These are phyloP conservation scores for Sporothrix pallida DNA, from an alignment of 2,329 filamentous ascomycete genomes.

Conservation along the genomic window DNA sequence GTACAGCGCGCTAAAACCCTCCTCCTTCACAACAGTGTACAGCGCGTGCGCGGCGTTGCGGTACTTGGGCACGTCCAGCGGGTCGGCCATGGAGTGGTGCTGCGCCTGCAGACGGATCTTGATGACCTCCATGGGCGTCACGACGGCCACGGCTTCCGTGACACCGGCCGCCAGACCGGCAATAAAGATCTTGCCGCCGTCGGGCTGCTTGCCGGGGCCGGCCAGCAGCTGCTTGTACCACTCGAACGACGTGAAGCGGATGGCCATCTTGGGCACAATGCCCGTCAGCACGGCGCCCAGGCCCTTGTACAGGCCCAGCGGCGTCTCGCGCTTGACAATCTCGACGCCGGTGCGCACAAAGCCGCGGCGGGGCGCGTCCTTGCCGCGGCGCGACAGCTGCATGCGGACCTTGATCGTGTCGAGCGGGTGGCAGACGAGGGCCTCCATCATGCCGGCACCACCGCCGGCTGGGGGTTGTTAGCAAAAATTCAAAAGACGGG, in stretches of 20 bases:
- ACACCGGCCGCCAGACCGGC: slow-evolving; percentile 89
- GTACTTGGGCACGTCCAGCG: slow-evolving; percentile 95
- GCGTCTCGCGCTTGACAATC: slow-evolving; percentile 89
- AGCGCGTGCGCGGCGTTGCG: slow-evolving; percentile 83
- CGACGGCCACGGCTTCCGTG: slow-evolving; percentile 93
- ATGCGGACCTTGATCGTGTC: slow-evolving; percentile 99
- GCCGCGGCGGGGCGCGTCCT: slow-evolving; percentile 83
- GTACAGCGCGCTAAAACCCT: slow-evolving; percentile 86
- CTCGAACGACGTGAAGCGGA: slow-evolving; percentile 97
- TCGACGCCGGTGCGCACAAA: slow-evolving; percentile 85
- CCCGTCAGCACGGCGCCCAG: slow-evolving; percentile 95
- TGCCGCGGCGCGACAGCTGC: slow-evolving; percentile 90
- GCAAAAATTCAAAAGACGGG: not conserved
- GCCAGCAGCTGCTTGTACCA: slow-evolving; percentile 87
- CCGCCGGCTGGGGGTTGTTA: slow-evolving; percentile 72
- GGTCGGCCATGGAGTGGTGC: slow-evolving; percentile 97
- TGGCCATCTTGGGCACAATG: slow-evolving; percentile 99
- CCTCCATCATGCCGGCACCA: slow-evolving; percentile 99
- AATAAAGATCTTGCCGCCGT: slow-evolving; percentile 70
- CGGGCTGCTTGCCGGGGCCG: slow-evolving; percentile 62
- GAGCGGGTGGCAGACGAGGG: slow-evolving; percentile 90
- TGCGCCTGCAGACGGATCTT: slow-evolving; percentile 98
- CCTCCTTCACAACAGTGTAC: slow-evolving; percentile 91
- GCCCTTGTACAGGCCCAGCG: slow-evolving; percentile 93
- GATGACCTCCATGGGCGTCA: slow-evolving; percentile 98